These are phyloP conservation scores for Euphorbia peplus DNA, from an alignment of 345 rosid species.

Conservation along the genomic window DNA sequence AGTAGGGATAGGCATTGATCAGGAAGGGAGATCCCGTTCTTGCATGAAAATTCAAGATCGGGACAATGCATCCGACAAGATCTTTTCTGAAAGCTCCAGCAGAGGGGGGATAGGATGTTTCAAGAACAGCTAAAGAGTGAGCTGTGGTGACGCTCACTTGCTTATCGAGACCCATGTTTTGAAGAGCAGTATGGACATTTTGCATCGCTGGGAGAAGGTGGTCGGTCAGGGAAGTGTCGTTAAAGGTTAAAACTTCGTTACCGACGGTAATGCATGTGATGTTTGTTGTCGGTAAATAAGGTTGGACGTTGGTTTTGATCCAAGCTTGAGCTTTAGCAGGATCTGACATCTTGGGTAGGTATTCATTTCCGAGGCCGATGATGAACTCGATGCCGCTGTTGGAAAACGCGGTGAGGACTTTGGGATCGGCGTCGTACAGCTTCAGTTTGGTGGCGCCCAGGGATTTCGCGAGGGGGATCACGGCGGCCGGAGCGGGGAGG, in stretches of 20 bases:
- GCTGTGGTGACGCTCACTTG: conserved; percentile 74
- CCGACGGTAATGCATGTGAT: conserved; percentile 79
- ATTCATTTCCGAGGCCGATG: conserved; percentile 72
- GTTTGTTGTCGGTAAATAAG: conserved; percentile 72
- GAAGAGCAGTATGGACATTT: conserved; percentile 61
- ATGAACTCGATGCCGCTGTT: conserved; percentile 71
- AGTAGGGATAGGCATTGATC: conserved; percentile 91
- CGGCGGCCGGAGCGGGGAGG: conserved; percentile 67
- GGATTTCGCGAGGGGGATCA: conserved; percentile 72
- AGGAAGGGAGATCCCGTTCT: conserved; percentile 70
- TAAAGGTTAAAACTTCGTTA: conserved; percentile 76
- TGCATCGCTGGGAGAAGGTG: conserved; percentile 83
- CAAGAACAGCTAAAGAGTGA: conserved; percentile 65
- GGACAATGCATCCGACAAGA: conserved; percentile 43
- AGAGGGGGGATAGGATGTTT: conserved; percentile 84
- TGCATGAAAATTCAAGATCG: conserved; percentile 60
- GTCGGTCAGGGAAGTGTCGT: conserved; percentile 57
- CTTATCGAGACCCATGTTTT: conserved; percentile 56
- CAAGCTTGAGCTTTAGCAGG: conserved; percentile 55
- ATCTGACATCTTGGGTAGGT: conserved; percentile 57
- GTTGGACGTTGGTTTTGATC: conserved; percentile 68
- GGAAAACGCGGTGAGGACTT: conserved; percentile 74
- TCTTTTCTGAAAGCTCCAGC: conserved; percentile 70
- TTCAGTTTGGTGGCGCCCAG: conserved; percentile 81
- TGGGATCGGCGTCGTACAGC: conserved; percentile 82